A percentile compares a stretch with the other conserved stretches of the same genome.
phyloP scores from a whole-genome alignment of 139 green algal genomes.

The Auxenochlorella pyrenoidosa region DNA sequence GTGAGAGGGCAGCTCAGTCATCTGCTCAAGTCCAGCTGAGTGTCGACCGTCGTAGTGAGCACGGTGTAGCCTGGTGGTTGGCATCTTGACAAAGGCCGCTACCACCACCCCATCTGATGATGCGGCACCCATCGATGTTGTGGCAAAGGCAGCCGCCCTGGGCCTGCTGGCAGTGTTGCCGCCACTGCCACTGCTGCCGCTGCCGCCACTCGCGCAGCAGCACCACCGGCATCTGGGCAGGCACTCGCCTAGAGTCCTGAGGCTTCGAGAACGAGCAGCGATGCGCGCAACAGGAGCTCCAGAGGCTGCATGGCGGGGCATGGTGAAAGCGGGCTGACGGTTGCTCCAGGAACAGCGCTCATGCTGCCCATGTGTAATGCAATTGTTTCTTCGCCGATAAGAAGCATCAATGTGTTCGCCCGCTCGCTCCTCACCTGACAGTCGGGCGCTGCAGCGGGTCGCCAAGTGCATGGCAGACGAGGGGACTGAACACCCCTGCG shows the following conservation, averaged over 20 bases:
- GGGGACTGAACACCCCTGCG: too few species aligned
- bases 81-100: too few species aligned
- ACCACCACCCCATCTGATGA: too few species aligned
- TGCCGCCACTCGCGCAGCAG: not conserved
- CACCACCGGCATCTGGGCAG: too few species aligned
- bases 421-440: not conserved
- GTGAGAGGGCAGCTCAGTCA: too few species aligned
- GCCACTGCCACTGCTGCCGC: not conserved
- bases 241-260: constrained; percentile 5
- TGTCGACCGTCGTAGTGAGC: too few species aligned
- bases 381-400: not conserved
- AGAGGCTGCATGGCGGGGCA: constrained; percentile 21
- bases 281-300: constrained; percentile 8
- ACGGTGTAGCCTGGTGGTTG: too few species aligned
- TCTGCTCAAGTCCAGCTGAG: not conserved
- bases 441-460: constrained; percentile 1
- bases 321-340: not conserved
- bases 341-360: not conserved
- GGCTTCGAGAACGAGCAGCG: not conserved
- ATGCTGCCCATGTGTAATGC: not conserved
- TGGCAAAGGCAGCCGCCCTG: too few species aligned
- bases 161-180: not conserved
- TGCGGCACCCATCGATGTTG: too few species aligned
- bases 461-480: constrained; percentile 19
- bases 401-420: not conserved